Percentiles rank a stretch among this genome's conserved stretches.
These are phyloP conservation scores for Suhomyces faveliae DNA, from an alignment of 805 yeast genomes.

Conservation along the genomic window DNA sequence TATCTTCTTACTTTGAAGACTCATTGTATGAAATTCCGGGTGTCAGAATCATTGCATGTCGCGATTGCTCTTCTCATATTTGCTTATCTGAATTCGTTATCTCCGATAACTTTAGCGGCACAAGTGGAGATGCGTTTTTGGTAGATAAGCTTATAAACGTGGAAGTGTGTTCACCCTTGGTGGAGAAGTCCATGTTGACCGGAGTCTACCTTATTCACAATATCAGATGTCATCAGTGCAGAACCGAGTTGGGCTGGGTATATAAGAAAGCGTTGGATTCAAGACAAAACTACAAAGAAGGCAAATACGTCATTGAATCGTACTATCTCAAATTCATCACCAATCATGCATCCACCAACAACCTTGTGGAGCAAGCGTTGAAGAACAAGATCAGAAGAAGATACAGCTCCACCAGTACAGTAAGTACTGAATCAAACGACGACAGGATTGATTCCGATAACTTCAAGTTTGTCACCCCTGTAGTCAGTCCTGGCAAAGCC, in stretches of 20 bases:
- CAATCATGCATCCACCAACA: conserved; percentile 34
- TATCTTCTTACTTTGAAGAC: conserved; percentile 39
- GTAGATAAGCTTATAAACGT: conserved; percentile 40
- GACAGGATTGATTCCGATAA: conserved; percentile 1
- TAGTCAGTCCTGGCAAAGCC: background rate
- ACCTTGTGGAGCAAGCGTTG: conserved; percentile 32
- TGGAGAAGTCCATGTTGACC: conserved; percentile 39
- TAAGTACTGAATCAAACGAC: conserved; percentile 7
- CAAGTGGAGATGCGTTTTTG: conserved; percentile 40
- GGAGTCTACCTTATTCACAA: conserved; percentile 38
- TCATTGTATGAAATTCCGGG: conserved; percentile 35
- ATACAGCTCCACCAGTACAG: conserved; percentile 16
- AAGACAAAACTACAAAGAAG: conserved; percentile 42
- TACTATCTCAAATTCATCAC: conserved; percentile 33
- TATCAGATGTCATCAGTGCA: conserved; percentile 41
- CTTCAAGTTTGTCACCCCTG: conserved; percentile 3
- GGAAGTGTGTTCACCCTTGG: conserved; percentile 23
- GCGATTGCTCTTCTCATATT: conserved; percentile 40
- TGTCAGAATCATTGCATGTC: conserved; percentile 40
- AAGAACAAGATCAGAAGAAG: conserved; percentile 21
- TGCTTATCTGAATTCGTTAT: conserved; percentile 36
- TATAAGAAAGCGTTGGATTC: conserved; percentile 37
- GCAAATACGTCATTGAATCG: conserved; percentile 44
- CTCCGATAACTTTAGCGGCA: conserved; percentile 39
- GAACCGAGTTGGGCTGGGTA: conserved; percentile 38